Evolutionary conservation across 139 green algal genomes (phyloP).

Genomic region (Zygnema cylindricum): DNA sequence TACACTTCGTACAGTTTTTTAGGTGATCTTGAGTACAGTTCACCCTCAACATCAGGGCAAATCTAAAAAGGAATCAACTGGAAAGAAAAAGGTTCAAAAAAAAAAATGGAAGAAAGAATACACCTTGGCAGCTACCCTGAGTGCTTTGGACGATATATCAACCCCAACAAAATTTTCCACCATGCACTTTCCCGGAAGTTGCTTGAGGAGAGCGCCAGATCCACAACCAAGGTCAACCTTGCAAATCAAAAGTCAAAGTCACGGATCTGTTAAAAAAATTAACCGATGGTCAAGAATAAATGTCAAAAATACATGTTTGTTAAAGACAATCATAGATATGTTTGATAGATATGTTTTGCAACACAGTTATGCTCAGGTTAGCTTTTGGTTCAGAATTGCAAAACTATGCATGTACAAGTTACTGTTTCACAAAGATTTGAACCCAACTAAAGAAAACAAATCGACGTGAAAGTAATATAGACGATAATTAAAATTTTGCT

Average conservation of each 20-base stretch:
- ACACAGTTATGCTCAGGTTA: neutral
- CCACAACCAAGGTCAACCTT: conserved; percentile 49
- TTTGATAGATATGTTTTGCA: neutral
- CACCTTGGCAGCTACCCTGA: conserved; percentile 26
- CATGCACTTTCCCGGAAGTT: neutral
- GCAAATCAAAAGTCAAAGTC: neutral
- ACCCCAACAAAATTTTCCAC: conserved; percentile 28
- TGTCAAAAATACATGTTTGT: neutral
- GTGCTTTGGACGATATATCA: conserved; percentile 40
- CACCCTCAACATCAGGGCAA: no score
- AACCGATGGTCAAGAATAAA: neutral
- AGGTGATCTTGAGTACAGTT: no score
- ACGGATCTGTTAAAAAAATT: neutral
- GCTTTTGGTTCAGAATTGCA: neutral
- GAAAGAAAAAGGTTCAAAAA: no score
- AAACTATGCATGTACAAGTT: neutral
- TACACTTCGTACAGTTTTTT: no score
- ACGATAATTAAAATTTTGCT: no score
- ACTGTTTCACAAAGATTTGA: no score
- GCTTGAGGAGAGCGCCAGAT: conserved; percentile 20
- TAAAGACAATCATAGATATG: neutral
- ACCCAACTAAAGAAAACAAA: no score
- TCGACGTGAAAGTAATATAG: no score
- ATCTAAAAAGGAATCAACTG: no score
- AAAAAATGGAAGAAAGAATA: no score